These are phyloP conservation scores for Exophiala phaeomuriformis DNA, from an alignment of 2,329 filamentous ascomycete species.

Conservation along the genomic window DNA sequence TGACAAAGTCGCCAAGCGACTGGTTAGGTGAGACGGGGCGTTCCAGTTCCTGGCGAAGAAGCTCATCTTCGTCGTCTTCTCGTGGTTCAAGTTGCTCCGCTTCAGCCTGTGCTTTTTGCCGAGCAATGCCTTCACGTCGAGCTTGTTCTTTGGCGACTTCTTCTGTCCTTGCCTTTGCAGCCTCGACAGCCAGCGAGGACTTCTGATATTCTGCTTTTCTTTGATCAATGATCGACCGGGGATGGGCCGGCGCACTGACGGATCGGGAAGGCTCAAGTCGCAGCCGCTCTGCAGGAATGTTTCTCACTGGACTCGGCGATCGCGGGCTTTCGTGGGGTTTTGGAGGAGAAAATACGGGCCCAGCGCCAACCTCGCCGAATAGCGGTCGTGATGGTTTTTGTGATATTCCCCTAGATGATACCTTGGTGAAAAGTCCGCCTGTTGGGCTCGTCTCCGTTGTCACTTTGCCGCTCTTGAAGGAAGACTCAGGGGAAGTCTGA, in stretches of 20 bases:
- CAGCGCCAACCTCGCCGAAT: slow-evolving; percentile 41
- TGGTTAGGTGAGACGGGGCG: slow-evolving; percentile 38
- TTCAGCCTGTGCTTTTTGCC: slow-evolving; percentile 23
- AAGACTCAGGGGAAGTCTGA: slow-evolving; percentile 40
- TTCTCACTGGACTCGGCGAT: slow-evolving; percentile 43
- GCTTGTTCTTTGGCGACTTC: slow-evolving; percentile 22
- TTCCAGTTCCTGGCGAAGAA: slow-evolving; percentile 39
- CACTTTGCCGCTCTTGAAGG: slow-evolving; percentile 36
- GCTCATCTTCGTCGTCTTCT: slow-evolving; percentile 44
- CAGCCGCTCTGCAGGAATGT: slow-evolving; percentile 29
- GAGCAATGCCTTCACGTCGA: slow-evolving; percentile 20
- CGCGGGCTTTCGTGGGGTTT: slow-evolving; percentile 35
- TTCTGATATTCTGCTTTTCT: slow-evolving; percentile 35
- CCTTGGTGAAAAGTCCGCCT: slow-evolving; percentile 37
- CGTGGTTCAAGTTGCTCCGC: slow-evolving; percentile 34
- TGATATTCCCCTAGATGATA: slow-evolving; percentile 30
- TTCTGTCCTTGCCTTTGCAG: slow-evolving; percentile 20
- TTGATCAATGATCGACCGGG: slow-evolving; percentile 35
- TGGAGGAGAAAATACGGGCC: slow-evolving; percentile 34
- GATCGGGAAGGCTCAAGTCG: slow-evolving; percentile 33
- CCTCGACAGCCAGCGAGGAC: slow-evolving; percentile 23
- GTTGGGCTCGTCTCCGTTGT: slow-evolving; percentile 35
- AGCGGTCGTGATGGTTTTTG: slow-evolving; percentile 31
- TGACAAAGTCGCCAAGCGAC: slow-evolving; percentile 43
- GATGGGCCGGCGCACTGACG: slow-evolving; percentile 34